Percentiles rank a stretch among this genome's conserved stretches.
Evolutionary conservation across 192 early-diverging fungal species (phyloP).

Genomic region (Rhizophagus sp.): DNA sequence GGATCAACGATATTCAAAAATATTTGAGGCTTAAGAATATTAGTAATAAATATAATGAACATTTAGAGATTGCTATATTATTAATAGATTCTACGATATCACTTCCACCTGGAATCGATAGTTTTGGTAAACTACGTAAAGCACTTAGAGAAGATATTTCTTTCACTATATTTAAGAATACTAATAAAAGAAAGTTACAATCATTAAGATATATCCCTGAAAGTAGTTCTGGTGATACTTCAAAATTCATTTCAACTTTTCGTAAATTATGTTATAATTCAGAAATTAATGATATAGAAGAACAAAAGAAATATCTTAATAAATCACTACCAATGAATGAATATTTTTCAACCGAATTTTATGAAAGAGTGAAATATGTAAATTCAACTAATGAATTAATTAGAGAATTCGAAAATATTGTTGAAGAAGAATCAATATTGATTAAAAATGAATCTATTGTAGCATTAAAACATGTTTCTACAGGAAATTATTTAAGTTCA

Average conservation of each 20-base stretch:
- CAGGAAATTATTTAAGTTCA: neutral
- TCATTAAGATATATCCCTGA: neutral
- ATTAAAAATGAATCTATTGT: too few species aligned
- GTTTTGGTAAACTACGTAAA: neutral
- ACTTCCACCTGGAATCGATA: neutral
- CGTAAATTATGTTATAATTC: neutral
- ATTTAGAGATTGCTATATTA: neutral
- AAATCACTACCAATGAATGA: neutral
- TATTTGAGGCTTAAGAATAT: neutral
- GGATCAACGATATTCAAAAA: neutral
- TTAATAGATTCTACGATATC: neutral
- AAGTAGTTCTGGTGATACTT: neutral
- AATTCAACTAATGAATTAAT: neutral
- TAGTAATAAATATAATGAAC: neutral
- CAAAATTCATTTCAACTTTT: neutral
- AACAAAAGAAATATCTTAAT: neutral
- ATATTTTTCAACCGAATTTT: neutral
- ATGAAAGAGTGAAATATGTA: neutral
- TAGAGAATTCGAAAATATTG: neutral
- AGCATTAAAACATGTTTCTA: too few species aligned
- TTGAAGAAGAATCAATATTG: too few species aligned
- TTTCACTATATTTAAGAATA: neutral
- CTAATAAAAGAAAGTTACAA: neutral
- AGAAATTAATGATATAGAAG: neutral
- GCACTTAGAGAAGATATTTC: neutral